phyloP scores from a whole-genome alignment of 768 basidiomycete genomes.

The Russula compacta region DNA sequence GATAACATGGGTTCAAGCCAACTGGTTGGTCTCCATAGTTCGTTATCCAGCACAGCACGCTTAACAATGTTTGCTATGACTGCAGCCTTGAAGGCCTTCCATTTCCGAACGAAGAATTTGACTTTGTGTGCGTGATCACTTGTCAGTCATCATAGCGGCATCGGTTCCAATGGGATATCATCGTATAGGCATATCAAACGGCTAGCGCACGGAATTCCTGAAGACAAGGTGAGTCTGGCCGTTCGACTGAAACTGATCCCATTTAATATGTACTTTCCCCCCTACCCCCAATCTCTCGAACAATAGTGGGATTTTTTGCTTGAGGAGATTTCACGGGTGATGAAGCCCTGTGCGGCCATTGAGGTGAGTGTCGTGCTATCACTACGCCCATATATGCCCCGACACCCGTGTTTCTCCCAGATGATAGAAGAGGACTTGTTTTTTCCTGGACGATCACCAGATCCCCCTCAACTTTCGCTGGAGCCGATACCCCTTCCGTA shows the following conservation, averaged over 20 bases:
- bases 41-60: not conserved
- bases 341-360: constrained; percentile 67
- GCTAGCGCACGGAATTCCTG: constrained; percentile 66
- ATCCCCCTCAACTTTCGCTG: constrained; percentile 20
- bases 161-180: not conserved
- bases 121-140: constrained; percentile 51
- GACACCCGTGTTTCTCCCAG: constrained; percentile 25
- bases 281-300: not conserved
- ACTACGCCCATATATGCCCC: not conserved
- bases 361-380: constrained; percentile 35
- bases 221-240: constrained; percentile 46
- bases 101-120: constrained; percentile 64
- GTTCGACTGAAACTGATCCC: not conserved
- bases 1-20: constrained; percentile 64
- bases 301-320: constrained; percentile 57
- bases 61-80: constrained; percentile 1
- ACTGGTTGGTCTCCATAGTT: constrained; percentile 44
- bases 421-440: constrained; percentile 68
- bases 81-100: constrained; percentile 58
- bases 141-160: not conserved
- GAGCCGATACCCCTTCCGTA: constrained; percentile 12
- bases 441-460: constrained; percentile 49
- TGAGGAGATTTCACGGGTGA: constrained; percentile 60
- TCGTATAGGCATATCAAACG: constrained; percentile 52
- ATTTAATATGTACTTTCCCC: not conserved